Evolutionary conservation across 2,329 filamentous ascomycete species (phyloP).

Genomic region (Xylariaceae sp.): DNA sequence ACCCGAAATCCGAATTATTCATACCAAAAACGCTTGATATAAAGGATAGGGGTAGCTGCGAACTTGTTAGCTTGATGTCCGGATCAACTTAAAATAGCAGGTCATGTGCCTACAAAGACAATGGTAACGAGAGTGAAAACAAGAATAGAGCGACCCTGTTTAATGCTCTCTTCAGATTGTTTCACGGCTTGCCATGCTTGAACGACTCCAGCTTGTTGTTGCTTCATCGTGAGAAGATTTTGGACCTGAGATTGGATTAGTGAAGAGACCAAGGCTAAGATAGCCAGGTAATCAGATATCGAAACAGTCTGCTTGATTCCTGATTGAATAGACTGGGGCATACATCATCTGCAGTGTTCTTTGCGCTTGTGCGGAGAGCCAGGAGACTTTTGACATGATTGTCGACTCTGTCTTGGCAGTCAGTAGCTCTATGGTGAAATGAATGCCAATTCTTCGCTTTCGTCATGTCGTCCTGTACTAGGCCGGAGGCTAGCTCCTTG

Average conservation of each 20-base stretch:
- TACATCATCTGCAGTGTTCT: slow-evolving; percentile 33
- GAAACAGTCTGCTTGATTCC: neutral
- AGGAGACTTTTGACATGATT: slow-evolving; percentile 34
- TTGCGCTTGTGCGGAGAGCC: slow-evolving; percentile 30
- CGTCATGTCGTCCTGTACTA: neutral
- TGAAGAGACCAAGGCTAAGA: too few species aligned
- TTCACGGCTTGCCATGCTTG: slow-evolving; percentile 40
- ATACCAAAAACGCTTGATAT: neutral
- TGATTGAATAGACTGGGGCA: neutral
- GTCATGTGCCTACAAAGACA: slow-evolving; percentile 36
- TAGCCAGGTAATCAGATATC: too few species aligned
- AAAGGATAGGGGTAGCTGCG: neutral
- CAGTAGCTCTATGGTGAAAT: slow-evolving; percentile 28
- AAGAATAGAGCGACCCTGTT: slow-evolving; percentile 42
- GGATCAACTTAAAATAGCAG: neutral
- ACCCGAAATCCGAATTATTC: neutral
- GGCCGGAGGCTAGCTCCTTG: neutral
- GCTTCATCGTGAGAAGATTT: slow-evolving; percentile 40
- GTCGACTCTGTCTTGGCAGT: slow-evolving; percentile 23
- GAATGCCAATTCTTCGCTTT: slow-evolving; percentile 18
- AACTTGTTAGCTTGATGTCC: neutral
- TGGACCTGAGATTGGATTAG: slow-evolving; percentile 31
- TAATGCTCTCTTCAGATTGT: slow-evolving; percentile 37
- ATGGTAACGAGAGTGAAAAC: slow-evolving; percentile 45
- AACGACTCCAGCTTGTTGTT: slow-evolving; percentile 43